A percentile compares a stretch with the other conserved stretches of the same genome.
Conservation (phyloP, 164 flowering plant genomes). For the Stephania cephalantha region DNA sequence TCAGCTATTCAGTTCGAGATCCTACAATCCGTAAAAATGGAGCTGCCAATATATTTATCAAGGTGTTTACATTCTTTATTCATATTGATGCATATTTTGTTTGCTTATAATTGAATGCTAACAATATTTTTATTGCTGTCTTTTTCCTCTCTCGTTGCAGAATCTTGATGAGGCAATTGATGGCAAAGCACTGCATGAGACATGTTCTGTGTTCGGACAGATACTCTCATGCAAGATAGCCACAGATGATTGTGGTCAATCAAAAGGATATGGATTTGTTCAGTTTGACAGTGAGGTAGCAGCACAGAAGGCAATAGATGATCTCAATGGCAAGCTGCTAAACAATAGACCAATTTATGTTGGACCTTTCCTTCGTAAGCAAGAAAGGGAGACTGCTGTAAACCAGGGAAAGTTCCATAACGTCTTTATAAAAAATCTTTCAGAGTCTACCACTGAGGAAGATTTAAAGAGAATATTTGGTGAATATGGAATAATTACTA, state of each 20-base stretch:
- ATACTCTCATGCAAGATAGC: conserved; percentile 79
- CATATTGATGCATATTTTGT: background rate
- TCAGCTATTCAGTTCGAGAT: conserved; percentile 74
- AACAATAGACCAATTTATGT: conserved; percentile 85
- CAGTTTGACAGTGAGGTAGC: conserved; percentile 71
- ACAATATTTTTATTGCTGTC: background rate
- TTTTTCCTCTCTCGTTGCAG: conserved; percentile 25
- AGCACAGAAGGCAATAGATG: conserved; percentile 68
- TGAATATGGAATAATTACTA: conserved; percentile 62
- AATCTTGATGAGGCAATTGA: conserved; percentile 83
- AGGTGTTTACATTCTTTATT: conserved; percentile 28
- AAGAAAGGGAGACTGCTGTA: conserved; percentile 53
- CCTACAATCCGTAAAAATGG: conserved; percentile 70
- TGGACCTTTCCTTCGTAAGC: conserved; percentile 73
- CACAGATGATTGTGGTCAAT: conserved; percentile 61
- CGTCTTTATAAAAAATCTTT: conserved; percentile 71
- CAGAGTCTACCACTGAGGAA: conserved; percentile 64
- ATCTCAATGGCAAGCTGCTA: conserved; percentile 73
- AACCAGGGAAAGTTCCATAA: conserved; percentile 57
- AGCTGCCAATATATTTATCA: conserved; percentile 57
- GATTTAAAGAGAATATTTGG: conserved; percentile 55
- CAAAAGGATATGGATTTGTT: conserved; percentile 85
- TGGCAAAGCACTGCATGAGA: conserved; percentile 67
- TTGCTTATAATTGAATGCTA: background rate
- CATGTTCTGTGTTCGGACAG: conserved; percentile 68